Conservation (phyloP, 139 green algal genomes). For the Trebouxia sp. region DNA sequence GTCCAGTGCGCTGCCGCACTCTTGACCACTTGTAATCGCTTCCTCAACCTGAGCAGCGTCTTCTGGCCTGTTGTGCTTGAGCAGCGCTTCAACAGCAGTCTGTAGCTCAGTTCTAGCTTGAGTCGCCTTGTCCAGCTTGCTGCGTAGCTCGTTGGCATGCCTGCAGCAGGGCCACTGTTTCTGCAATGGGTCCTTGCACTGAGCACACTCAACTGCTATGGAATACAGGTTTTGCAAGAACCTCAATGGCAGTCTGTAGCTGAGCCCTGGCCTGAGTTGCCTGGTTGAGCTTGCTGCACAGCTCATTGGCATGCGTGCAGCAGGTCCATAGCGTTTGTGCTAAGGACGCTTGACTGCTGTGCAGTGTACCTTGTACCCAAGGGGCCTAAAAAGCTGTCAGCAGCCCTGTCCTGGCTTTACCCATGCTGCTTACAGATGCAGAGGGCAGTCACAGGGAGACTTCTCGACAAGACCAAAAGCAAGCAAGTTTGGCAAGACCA, state of each 20-base stretch:
- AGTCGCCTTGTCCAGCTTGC: constrained; percentile 51
- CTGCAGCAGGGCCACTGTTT: constrained; percentile 43
- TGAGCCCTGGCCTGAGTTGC: constrained; percentile 34
- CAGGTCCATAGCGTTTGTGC: too few species aligned
- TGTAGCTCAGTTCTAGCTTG: constrained; percentile 49
- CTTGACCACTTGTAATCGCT: constrained; percentile 30
- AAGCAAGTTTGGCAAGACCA: too few species aligned
- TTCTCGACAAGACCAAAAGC: too few species aligned
- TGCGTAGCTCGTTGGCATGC: constrained; percentile 57
- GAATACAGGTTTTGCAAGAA: constrained; percentile 49
- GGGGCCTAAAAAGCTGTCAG: too few species aligned
- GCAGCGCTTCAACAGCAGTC: constrained; percentile 45
- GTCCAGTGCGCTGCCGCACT: constrained; percentile 50
- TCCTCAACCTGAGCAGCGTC: constrained; percentile 51
- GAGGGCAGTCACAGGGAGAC: too few species aligned
- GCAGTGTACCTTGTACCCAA: too few species aligned
- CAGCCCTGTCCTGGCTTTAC: too few species aligned
- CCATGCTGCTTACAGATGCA: too few species aligned
- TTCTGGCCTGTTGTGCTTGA: constrained; percentile 33
- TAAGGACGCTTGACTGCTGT: too few species aligned
- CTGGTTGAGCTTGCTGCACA: constrained; percentile 52
- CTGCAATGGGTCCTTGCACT: too few species aligned
- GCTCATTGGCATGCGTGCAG: constrained; percentile 48
- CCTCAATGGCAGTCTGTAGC: constrained; percentile 55
- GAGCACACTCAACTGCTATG: too few species aligned